These are phyloP conservation scores for Scheffersomyces spartinae DNA, from an alignment of 805 yeast genomes.

Conservation along the genomic window DNA sequence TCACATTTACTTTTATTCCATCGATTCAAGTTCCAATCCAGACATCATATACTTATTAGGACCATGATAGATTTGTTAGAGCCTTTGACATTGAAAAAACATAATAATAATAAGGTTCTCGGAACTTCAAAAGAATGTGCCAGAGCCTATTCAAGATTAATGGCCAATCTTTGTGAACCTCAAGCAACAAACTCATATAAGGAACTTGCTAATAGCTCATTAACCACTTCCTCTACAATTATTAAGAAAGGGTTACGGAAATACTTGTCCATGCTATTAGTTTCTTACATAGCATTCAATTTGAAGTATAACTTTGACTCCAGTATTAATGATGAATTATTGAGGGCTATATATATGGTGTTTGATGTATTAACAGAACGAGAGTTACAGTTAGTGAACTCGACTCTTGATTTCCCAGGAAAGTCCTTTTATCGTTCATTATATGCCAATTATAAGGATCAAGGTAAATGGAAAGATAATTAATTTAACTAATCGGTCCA, in stretches of 20 bases:
- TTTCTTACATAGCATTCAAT: slow-evolving; percentile 45
- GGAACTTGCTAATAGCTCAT: slow-evolving; percentile 17
- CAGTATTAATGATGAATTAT: slow-evolving; percentile 35
- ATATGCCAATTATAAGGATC: slow-evolving; percentile 61
- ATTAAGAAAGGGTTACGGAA: slow-evolving; percentile 53
- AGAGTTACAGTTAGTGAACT: slow-evolving; percentile 53
- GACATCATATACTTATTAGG: slow-evolving; percentile 57
- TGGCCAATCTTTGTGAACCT: slow-evolving; percentile 70
- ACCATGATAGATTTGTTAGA: slow-evolving; percentile 41
- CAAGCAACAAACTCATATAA: slow-evolving; percentile 18
- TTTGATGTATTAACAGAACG: slow-evolving; percentile 59
- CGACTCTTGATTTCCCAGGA: slow-evolving; percentile 58
- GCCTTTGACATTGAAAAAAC: slow-evolving; percentile 22
- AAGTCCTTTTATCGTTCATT: slow-evolving; percentile 54
- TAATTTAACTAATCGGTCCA: no score
- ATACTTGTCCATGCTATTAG: slow-evolving; percentile 46
- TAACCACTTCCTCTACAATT: slow-evolving; percentile 44
- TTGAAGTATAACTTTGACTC: slow-evolving; percentile 38
- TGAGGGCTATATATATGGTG: slow-evolving; percentile 46
- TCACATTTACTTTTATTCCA: slow-evolving; percentile 58
- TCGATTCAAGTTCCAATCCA: slow-evolving; percentile 54
- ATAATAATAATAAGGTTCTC: slow-evolving; percentile 6
- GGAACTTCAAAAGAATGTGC: slow-evolving; percentile 26
- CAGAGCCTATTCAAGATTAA: slow-evolving; percentile 40
- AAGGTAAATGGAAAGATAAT: slow-evolving; percentile 73